Evolutionary conservation across 108 stramenopile genomes (phyloP), one percentile per base, ranked within the genome.

Genomic region (Stephanodiscus triporus): DNA sequence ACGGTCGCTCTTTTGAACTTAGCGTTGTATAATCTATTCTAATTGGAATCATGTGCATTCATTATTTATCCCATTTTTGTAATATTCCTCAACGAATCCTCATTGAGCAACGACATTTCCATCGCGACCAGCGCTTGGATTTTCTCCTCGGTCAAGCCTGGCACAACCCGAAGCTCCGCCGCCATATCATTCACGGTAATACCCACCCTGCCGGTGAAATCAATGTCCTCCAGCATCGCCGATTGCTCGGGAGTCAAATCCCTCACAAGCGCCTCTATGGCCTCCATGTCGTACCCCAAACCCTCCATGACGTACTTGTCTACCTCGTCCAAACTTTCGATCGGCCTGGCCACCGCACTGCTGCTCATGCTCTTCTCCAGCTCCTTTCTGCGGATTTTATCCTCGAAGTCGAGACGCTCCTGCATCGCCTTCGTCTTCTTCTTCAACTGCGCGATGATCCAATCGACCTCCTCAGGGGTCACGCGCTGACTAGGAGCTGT

Each of bases 331-430:
- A 80, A 27, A 60, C 23, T 80, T 32, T 80, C 73, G 63, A 80
- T 66, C 6, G 70, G 51, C 34, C 10, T 65, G 9, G 40, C 34
- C 4, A 61, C 59, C 10, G 26, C 45, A n/a, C 45, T 66, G 30
- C 53, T 54, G 57, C 57, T 63, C 50, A 32, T 43, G 30, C 69
- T 66, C 27, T 70, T 55, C 30, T 70, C 61, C 49, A 78, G 61
- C 50, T 78, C 76, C 45, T 63, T 62, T 66, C 57, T 66, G 13
- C 81, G 77, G 36, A 74, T 64, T 66, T 81, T 78, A 50, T 87
- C 88, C 29, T 98, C 97, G 75, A 92, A 86, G 6, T 93, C 89
- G 20, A 99, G 78, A 37, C 93, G 88, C 69, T 97, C 95, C 40
- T 91, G 82, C 51, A 94, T 68, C 22, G 62, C 48, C 51, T 77